Conservation (phyloP, 768 basidiomycete species). For the Suillus occidentalis region DNA sequence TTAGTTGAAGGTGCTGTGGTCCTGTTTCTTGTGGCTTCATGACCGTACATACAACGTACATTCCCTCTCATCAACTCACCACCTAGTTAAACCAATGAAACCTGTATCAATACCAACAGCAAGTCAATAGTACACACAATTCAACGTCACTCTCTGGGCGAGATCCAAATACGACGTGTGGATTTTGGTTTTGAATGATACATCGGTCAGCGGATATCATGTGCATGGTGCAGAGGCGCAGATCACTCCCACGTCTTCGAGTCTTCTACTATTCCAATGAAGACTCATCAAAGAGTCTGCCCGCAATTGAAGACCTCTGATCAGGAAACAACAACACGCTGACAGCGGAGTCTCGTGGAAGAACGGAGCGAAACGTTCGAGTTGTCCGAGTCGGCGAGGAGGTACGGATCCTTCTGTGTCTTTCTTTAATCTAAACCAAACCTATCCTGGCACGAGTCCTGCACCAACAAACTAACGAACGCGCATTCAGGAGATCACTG, state of each 20-base stretch:
- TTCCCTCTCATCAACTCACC: not conserved
- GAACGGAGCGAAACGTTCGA: too few species aligned
- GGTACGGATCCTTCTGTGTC: not conserved
- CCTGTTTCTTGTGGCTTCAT: not conserved
- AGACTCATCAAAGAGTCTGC: not conserved
- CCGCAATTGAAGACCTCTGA: not conserved
- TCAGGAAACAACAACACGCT: not conserved
- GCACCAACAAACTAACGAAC: not conserved
- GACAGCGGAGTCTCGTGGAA: too few species aligned
- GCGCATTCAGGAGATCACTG: not conserved
- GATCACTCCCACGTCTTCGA: not conserved
- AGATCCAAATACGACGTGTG: not conserved
- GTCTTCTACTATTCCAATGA: not conserved
- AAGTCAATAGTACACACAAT: not conserved
- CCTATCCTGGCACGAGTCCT: not conserved
- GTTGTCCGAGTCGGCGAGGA: not conserved
- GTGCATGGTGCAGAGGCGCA: too few species aligned
- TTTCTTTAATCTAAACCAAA: not conserved
- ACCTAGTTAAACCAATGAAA: not conserved
- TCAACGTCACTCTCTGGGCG: not conserved
- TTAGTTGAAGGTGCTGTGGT: not conserved
- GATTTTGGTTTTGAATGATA: not conserved
- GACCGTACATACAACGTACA: not conserved
- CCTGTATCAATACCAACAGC: not conserved
- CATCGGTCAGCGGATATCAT: too few species aligned